phyloP scores from a whole-genome alignment of 2,329 filamentous ascomycete species.

The Juglanconis sp. region DNA sequence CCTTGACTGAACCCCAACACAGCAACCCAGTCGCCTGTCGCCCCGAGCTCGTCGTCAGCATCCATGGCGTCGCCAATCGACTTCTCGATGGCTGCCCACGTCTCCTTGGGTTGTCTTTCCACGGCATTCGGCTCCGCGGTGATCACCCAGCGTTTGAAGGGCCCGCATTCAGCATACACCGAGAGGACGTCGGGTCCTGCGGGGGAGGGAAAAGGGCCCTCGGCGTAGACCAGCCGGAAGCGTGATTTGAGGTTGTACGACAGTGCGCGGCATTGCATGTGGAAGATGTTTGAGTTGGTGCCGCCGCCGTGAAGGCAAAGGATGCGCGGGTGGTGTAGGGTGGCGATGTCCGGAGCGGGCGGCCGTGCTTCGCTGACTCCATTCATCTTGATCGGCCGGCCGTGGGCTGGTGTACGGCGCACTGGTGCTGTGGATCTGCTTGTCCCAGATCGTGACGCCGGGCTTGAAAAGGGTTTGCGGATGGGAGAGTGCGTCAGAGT shows the following conservation, averaged over 20 bases:
- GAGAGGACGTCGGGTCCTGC: slow-evolving; percentile 60
- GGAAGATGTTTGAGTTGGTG: slow-evolving; percentile 68
- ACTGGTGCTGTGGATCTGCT: neutral
- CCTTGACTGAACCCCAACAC: slow-evolving; percentile 67
- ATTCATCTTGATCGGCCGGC: neutral
- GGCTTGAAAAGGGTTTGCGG: too few species aligned
- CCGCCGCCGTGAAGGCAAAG: slow-evolving; percentile 81
- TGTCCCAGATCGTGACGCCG: neutral
- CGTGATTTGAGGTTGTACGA: slow-evolving; percentile 43
- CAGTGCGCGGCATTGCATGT: slow-evolving; percentile 60
- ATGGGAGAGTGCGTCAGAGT: too few species aligned
- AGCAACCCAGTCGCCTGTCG: slow-evolving; percentile 55
- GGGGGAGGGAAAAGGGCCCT: slow-evolving; percentile 63
- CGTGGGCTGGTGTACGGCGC: too few species aligned
- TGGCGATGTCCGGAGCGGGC: slow-evolving; percentile 38
- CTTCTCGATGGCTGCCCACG: slow-evolving; percentile 34
- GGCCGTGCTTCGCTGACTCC: slow-evolving; percentile 38
- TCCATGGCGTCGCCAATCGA: slow-evolving; percentile 46
- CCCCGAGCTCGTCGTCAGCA: slow-evolving; percentile 46
- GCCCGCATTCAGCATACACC: slow-evolving; percentile 64
- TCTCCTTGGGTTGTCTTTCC: slow-evolving; percentile 15
- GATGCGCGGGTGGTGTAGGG: slow-evolving; percentile 55
- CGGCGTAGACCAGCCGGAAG: slow-evolving; percentile 71
- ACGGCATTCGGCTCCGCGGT: slow-evolving; percentile 11
- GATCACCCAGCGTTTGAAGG: slow-evolving; percentile 51